Evolutionary conservation across 805 yeast genomes (phyloP).

Genomic region (Phaffomyces opuntiae): DNA sequence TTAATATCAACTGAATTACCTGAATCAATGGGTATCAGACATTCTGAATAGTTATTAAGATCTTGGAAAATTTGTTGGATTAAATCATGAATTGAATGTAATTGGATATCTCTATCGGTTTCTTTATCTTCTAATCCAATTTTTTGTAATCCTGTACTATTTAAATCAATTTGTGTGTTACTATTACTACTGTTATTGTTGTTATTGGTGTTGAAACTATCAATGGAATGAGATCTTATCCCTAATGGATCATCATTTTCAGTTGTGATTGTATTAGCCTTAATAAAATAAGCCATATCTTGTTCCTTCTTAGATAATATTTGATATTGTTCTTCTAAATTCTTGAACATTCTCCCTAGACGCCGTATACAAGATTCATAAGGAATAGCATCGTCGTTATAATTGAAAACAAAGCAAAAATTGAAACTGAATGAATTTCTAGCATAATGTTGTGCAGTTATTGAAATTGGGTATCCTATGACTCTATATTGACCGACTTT

Average conservation of each 20-base stretch:
- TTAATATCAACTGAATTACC: constrained; percentile 90
- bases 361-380: constrained; percentile 82
- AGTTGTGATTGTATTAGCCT: background rate
- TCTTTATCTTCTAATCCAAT: constrained; percentile 18
- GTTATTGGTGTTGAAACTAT: constrained; percentile 3
- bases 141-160: constrained; percentile 17
- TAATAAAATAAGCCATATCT: constrained; percentile 30
- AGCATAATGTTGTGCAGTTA: constrained; percentile 67
- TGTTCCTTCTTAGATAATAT: constrained; percentile 53
- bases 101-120: constrained; percentile 14
- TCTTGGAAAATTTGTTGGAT: constrained; percentile 92
- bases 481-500: constrained; percentile 65
- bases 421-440: constrained; percentile 92
- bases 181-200: constrained; percentile 1
- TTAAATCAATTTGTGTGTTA: constrained; percentile 14
- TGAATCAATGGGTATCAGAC: constrained; percentile 87
- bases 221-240: constrained; percentile 16
- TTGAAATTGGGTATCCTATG: constrained; percentile 83
- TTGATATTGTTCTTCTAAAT: constrained; percentile 83
- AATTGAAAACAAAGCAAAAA: constrained; percentile 85
- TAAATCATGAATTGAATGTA: constrained; percentile 59
- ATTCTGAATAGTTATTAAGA: constrained; percentile 89
- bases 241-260: constrained; percentile 1
- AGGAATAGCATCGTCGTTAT: constrained; percentile 73
- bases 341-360: constrained; percentile 82